Base-by-base conservation (phyloP, 2,329 filamentous ascomycete genomes). In the Beauveria australis region DNA sequence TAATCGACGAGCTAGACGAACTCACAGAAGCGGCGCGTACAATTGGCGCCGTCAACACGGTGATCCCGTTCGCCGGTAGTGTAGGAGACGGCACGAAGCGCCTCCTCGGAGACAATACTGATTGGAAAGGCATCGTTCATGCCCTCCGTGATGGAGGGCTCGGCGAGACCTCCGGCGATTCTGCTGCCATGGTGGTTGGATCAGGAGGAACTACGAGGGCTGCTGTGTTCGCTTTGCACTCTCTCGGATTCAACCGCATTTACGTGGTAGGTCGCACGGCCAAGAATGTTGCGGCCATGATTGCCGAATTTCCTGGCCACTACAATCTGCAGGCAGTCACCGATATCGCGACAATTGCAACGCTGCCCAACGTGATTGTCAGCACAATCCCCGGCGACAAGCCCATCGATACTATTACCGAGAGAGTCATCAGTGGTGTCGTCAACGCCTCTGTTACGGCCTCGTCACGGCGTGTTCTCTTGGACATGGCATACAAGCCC, bases 401-500 rank as follows among this genome's bases (percentile, higher is more conserved):
- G 63, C 89, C 92, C 0, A 89, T 97, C 63, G 92, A 97, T 65
- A 68, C 81, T 0, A 76, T 74, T 12, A 86, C 96, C 74, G 80
- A 82, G 24, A 84, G 87, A 66, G 79, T 89, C 1, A 75, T 97
- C 10, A 74, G 76, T 5, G 74, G 78, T 18, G 68, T 85, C 40
- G 70, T 86, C n/a, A 75, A 77, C 61, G 71, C 66, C 64, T 72
- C 68, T 63, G 68, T 59, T 67, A 71, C 69, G 64, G 61, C 61
- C 26, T 74, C 74, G 56, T 74, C 73, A 6, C 75, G 74, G 28
- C 81, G 83, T 22, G 83, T 94, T 14, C 75, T 97, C 63, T 76
- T 97, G 3, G 94, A 99, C 74, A 96, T 99, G 92, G 93, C 94
- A 2, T 99, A 99, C 74, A 95, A 93, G 74, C 94, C 94, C 22